Conservation (phyloP, 768 basidiomycete species). For the Podaxis carcinomalis region DNA sequence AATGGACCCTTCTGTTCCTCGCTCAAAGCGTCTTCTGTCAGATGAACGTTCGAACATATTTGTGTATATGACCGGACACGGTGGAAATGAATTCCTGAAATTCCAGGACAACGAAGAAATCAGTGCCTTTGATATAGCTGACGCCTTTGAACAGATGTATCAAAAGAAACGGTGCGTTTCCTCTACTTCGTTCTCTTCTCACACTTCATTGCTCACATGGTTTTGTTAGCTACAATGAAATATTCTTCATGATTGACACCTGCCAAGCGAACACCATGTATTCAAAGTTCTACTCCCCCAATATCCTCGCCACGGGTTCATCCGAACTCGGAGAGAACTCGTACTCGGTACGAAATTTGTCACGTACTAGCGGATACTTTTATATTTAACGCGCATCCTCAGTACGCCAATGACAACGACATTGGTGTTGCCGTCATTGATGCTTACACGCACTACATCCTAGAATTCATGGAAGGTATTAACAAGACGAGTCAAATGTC, state of each 20-base stretch:
- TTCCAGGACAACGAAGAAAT: slow-evolving; percentile 99
- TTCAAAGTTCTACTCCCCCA: slow-evolving; percentile 88
- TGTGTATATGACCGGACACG: slow-evolving; percentile 98
- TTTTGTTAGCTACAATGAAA: slow-evolving; percentile 75
- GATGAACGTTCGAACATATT: slow-evolving; percentile 93
- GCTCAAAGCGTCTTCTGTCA: slow-evolving; percentile 87
- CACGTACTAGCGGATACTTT: neutral
- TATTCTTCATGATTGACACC: slow-evolving; percentile 98
- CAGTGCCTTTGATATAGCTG: slow-evolving; percentile 94
- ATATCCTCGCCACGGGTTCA: slow-evolving; percentile 89
- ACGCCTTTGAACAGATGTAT: slow-evolving; percentile 98
- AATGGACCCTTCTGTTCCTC: slow-evolving; percentile 77
- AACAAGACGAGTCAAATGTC: slow-evolving; percentile 85
- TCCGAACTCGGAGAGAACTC: slow-evolving; percentile 84
- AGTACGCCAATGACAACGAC: slow-evolving; percentile 93
- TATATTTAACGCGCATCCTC: neutral
- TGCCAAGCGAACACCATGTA: slow-evolving; percentile 98
- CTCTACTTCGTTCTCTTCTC: neutral
- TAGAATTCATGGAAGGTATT: slow-evolving; percentile 88
- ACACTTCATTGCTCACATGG: neutral
- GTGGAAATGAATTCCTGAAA: slow-evolving; percentile 97
- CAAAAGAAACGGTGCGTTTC: slow-evolving; percentile 79
- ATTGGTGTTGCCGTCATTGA: slow-evolving; percentile 97
- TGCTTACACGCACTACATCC: slow-evolving; percentile 86
- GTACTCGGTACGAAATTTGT: slow-evolving; percentile 66